Evolutionary conservation across 257 asterid genomes (phyloP).

Genomic region (Echites panduratus): DNA sequence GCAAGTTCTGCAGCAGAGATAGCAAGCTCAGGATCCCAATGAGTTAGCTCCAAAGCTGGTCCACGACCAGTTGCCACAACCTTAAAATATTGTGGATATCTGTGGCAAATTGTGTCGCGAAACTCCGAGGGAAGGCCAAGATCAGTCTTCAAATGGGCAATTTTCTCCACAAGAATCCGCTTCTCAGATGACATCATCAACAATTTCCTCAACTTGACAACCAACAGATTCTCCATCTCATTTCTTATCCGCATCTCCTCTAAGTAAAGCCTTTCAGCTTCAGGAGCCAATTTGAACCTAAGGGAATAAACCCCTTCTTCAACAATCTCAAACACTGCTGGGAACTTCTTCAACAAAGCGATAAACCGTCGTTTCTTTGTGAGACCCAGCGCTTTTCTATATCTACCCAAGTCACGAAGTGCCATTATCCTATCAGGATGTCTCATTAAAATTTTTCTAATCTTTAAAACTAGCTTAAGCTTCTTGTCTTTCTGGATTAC

Average conservation of each 20-base stretch:
- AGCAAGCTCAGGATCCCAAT: constrained; percentile 93
- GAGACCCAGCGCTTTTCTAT: constrained; percentile 63
- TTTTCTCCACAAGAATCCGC: constrained; percentile 85
- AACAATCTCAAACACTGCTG: constrained; percentile 88
- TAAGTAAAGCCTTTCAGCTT: constrained; percentile 87
- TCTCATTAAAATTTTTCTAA: constrained; percentile 77
- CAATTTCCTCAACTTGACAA: constrained; percentile 74
- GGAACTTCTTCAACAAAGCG: constrained; percentile 72
- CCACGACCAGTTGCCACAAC: constrained; percentile 75
- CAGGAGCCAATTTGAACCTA: constrained; percentile 69
- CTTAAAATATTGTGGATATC: constrained; percentile 89
- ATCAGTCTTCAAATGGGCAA: constrained; percentile 80
- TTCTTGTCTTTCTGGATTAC: constrained; percentile 97
- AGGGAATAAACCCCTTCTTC: constrained; percentile 93
- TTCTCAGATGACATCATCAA: constrained; percentile 93
- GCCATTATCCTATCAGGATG: constrained; percentile 85
- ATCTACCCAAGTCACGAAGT: constrained; percentile 77
- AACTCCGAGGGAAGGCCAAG: constrained; percentile 84
- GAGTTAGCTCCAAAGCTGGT: constrained; percentile 77
- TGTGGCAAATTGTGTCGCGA: constrained; percentile 70
- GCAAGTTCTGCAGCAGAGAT: constrained; percentile 94
- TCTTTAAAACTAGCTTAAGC: constrained; percentile 74
- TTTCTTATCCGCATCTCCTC: constrained; percentile 84
- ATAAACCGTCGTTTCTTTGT: constrained; percentile 67
- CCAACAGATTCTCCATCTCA: constrained; percentile 87